phyloP scores from a whole-genome alignment of 441 rosid species.

The Geranium incanum region DNA sequence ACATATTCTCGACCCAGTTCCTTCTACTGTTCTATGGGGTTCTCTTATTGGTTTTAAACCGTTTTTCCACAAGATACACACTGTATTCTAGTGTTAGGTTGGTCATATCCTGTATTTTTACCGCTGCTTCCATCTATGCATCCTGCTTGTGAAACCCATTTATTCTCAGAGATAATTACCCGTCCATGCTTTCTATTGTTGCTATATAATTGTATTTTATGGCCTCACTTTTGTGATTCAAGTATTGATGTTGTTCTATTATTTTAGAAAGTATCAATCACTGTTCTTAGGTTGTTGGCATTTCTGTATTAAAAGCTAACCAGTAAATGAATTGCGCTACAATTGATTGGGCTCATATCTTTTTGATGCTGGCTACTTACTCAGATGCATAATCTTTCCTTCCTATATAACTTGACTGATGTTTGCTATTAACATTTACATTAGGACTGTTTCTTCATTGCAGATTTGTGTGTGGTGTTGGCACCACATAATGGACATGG shows the following conservation, averaged over 20 bases:
- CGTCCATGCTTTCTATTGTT: too few relatives aligned
- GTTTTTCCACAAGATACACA: not conserved
- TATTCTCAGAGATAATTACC: not conserved
- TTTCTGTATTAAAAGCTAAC: not conserved
- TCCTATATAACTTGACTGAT: not conserved
- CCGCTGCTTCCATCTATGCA: constrained; percentile 2
- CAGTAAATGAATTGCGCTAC: not conserved
- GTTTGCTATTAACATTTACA: not conserved
- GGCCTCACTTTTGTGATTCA: not conserved
- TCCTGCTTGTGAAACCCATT: not conserved
- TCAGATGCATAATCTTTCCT: not conserved
- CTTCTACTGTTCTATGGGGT: not conserved
- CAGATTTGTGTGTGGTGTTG: constrained; percentile 73
- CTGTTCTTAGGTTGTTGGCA: not conserved
- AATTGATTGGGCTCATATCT: not conserved
- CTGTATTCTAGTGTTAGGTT: not conserved
- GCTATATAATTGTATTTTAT: not conserved
- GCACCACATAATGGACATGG: constrained; percentile 58
- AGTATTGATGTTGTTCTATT: not conserved
- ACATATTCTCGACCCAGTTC: not conserved
- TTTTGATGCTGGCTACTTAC: constrained; percentile 2
- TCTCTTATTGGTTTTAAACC: not conserved
- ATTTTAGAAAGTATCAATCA: not conserved
- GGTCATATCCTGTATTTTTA: not conserved
- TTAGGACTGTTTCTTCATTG: not conserved